These are phyloP conservation scores for Triadica sebifera DNA, from an alignment of 345 rosid species.

Conservation along the genomic window DNA sequence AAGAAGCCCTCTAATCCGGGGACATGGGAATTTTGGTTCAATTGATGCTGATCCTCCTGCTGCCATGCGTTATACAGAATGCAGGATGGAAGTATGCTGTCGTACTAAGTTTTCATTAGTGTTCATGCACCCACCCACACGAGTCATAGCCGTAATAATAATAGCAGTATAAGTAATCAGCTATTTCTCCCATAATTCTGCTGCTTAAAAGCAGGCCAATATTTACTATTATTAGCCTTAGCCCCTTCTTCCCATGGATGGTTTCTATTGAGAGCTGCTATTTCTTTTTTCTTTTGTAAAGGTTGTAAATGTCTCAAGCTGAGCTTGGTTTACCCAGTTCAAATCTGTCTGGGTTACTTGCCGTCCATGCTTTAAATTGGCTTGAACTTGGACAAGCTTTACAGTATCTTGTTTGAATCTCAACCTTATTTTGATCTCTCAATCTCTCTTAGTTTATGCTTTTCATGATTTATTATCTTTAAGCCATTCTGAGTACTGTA, in stretches of 20 bases:
- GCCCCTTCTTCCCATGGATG: not conserved
- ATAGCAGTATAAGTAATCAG: not conserved
- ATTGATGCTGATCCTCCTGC: conserved; percentile 97
- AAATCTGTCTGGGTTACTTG: no score
- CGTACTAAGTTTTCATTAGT: not conserved
- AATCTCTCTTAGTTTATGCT: no score
- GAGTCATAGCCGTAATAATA: not conserved
- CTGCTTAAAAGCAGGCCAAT: not conserved
- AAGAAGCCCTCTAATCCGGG: conserved; percentile 82
- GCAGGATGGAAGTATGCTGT: conserved; percentile 76
- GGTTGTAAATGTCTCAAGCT: not conserved
- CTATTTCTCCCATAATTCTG: not conserved
- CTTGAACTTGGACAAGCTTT: no score
- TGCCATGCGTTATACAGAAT: conserved; percentile 98
- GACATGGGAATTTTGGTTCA: conserved; percentile 98
- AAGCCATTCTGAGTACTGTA: not conserved
- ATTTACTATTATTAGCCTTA: not conserved
- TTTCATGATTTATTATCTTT: no score
- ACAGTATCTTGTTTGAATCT: no score
- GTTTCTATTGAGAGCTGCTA: not conserved
- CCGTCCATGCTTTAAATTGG: no score
- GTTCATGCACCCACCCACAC: not conserved
- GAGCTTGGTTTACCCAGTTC: no score
- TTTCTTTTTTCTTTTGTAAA: not conserved
- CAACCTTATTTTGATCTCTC: no score